Base-by-base conservation (phyloP, 192 early-diverging fungal species). In the Phlyctochytrium arcticum region DNA sequence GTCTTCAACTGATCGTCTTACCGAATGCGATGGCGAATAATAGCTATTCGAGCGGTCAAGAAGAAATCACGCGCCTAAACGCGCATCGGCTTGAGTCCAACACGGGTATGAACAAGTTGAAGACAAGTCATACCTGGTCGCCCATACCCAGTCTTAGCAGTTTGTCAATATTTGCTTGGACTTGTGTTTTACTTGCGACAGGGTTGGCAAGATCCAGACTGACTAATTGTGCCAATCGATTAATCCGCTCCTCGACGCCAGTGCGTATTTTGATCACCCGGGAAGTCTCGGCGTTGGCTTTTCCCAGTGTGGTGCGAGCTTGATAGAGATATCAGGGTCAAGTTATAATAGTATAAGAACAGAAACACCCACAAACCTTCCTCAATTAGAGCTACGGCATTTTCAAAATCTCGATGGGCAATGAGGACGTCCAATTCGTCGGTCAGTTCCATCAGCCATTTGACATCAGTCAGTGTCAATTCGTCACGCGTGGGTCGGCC, bases 381-480 rank as follows among this genome's bases (percentile, higher is more conserved):
- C 60, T 90, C 84, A 49, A 90, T 83, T 44, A 76, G 69, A 4
- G 68, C 66, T 2, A 93, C 90, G 6, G 93, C 91, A n/a, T 72
- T 66, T 35, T 90, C 87, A 74, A 96, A 96, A 62, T 96, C 93
- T 35, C 94, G 76, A 30, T 91, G 84, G 0, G 94, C 95, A 79
- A 99, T 95, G 29, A 89, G 72, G 6, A 99, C 93, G 54, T 97
- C 96, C 46, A 99, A 71, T 48, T 90, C 87, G 71, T 97, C 93
- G 5, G 88, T 79, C 48, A 94, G 81, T 57, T 93, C 88, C 46
- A 77, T 79, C 15, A 92, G 55, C 86, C 86, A 89, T 21, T 48
- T 75, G 10, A 55, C 46, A 8, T 84, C 78, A 12, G 59, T 31
- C 17, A 19, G 24, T 2, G 54, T 66, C 4, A 66, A 42, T 23